Percentiles rank a stretch among this genome's conserved stretches.
Conservation (phyloP, 768 basidiomycete genomes). For the Leccinum rimulosum region DNA sequence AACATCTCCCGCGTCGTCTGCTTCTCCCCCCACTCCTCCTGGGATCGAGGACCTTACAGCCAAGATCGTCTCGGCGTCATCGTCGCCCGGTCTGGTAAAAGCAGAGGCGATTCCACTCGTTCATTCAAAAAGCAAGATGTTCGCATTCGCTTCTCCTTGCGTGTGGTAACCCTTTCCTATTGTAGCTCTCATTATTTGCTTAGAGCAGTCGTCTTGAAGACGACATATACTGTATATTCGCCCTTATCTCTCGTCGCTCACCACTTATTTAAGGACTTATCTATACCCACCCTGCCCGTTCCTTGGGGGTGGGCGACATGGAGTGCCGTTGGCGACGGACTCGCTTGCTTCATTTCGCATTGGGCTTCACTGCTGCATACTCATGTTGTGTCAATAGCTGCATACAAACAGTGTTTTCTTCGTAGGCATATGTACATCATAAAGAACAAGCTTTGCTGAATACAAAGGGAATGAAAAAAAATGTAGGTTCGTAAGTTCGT, state of each 20-base stretch:
- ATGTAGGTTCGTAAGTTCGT: not conserved
- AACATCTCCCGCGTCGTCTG: constrained; percentile 60
- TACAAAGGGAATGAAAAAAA: constrained; percentile 11
- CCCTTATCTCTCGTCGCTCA: too few species aligned
- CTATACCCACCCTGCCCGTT: constrained; percentile 26
- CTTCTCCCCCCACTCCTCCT: constrained; percentile 57
- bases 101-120: constrained; percentile 23
- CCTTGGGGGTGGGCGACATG: constrained; percentile 27
- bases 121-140: constrained; percentile 57
- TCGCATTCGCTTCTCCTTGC: constrained; percentile 59
- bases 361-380: constrained; percentile 29
- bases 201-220: constrained; percentile 33
- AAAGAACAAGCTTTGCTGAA: constrained; percentile 31
- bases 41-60: constrained; percentile 50
- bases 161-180: constrained; percentile 47
- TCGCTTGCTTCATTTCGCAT: constrained; percentile 31
- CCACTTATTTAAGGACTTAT: constrained; percentile 16
- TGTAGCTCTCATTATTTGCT: constrained; percentile 22
- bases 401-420: constrained; percentile 26
- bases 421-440: constrained; percentile 36
- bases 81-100: constrained; percentile 32
- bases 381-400: constrained; percentile 39
- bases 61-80: constrained; percentile 43
- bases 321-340: constrained; percentile 20
- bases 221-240: constrained; percentile 2